Evolutionary conservation across 2,329 filamentous ascomycete genomes (phyloP).

Genomic region (Cercospora sojina): DNA sequence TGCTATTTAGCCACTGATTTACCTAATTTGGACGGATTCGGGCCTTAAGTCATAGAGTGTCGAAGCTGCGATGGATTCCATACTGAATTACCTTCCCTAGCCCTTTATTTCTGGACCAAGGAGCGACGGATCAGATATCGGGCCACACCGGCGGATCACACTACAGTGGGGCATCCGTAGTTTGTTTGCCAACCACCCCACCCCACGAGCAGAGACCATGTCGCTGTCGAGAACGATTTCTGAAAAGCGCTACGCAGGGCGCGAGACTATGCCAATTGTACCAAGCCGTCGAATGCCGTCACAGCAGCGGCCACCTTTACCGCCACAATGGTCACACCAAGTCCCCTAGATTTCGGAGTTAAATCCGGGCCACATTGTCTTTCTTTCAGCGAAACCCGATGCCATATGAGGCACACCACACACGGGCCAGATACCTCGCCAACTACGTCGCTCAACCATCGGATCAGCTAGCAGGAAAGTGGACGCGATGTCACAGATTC

Average conservation of each 20-base stretch:
- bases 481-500: background rate
- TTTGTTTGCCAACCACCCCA: background rate
- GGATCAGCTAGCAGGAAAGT: background rate
- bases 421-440: background rate
- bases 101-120: no score
- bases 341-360: no score
- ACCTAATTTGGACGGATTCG: no score
- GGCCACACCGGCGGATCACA: background rate
- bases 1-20: no score
- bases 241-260: background rate
- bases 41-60: no score
- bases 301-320: background rate
- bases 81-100: no score
- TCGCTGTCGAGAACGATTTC: background rate
- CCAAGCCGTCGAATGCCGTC: background rate
- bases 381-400: background rate
- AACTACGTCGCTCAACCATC: background rate
- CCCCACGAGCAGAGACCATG: background rate
- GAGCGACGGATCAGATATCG: background rate
- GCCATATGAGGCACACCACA: background rate
- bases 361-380: background rate
- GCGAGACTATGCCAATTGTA: background rate
- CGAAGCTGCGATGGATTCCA: no score
- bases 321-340: background rate
- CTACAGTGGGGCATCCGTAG: no score